Base-by-base conservation (phyloP, 805 yeast genomes). In the Cyberlindnera subsufficiens region DNA sequence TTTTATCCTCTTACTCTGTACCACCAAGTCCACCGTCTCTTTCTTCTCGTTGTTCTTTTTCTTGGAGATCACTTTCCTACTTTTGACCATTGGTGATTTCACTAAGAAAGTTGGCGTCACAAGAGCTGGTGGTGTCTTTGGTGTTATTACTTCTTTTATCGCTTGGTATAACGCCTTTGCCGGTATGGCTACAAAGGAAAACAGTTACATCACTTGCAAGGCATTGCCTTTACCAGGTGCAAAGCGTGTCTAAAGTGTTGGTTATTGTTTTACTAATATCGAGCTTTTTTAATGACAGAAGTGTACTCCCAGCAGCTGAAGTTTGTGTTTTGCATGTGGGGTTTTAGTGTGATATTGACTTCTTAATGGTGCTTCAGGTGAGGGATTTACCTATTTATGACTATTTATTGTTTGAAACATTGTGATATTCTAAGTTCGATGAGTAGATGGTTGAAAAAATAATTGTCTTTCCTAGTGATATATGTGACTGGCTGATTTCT, bases 161-260 rank as follows among this genome's bases (percentile, higher is more conserved):
- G 82, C 80, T 6, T 78, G 77, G 75, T 79, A 76, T 56, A 77
- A 77, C 52, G 82, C 83, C 3, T 74, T 67, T 51, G 81, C 80
- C 6, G 83, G 82, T 65, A 55, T 74, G 33, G 78, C 82, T n/a
- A 79, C 72, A 36, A 59, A 59, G 29, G 75, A 77, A 47, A 83
- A 80, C 64, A 67, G 80, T 20, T 67, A 66, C 38, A 19, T 67
- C 30, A 42, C 54, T 8, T 62, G 60, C 32, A 49, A 47, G 39
- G 66, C 64, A 30, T 31, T 64, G 38, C 54, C 59, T 30, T 51
- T 67, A 47, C 71, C 71, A 37, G 58, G 58, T 17, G 40, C 60
- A 6, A 51, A 51, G 42, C 40, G 40, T 30, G 29, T 30, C 11
- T 37, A 25, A 37, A 14, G 7, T n/a, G 9, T 15, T 19, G 32